phyloP scores from a whole-genome alignment of 2,329 filamentous ascomycete species.

The Penicillium corylophilum region DNA sequence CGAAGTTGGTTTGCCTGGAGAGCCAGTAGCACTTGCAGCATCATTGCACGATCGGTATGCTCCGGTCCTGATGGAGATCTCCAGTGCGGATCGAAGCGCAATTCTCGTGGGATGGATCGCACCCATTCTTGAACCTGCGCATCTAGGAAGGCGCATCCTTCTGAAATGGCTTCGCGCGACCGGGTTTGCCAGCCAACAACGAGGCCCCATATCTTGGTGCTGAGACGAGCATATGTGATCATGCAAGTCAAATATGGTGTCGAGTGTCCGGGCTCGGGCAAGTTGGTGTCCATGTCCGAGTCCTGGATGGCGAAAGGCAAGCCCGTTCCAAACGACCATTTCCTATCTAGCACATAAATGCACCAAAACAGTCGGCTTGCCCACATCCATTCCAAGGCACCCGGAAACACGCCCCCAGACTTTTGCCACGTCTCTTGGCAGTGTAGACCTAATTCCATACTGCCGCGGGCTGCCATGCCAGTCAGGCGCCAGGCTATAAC shows the following conservation, averaged over 20 bases:
- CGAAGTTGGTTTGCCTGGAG: constrained; percentile 49
- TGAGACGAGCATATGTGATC: constrained; percentile 50
- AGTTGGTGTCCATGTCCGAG: constrained; percentile 50
- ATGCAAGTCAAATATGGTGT: constrained; percentile 49
- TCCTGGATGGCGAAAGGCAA: constrained; percentile 52
- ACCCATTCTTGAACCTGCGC: constrained; percentile 48
- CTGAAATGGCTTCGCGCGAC: constrained; percentile 34
- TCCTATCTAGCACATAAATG: constrained; percentile 53
- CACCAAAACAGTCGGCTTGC: constrained; percentile 50
- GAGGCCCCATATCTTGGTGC: constrained; percentile 50
- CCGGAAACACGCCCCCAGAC: constrained; percentile 37
- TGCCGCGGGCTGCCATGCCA: constrained; percentile 48
- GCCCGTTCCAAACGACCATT: constrained; percentile 55
- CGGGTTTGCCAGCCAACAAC: constrained; percentile 40
- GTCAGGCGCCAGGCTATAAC: constrained; percentile 52
- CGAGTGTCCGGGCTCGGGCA: constrained; percentile 45
- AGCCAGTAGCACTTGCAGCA: constrained; percentile 45
- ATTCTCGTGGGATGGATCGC: constrained; percentile 45
- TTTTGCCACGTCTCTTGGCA: constrained; percentile 43
- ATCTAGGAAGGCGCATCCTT: constrained; percentile 44
- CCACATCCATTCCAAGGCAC: constrained; percentile 37
- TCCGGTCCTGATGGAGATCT: constrained; percentile 12
- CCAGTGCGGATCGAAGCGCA: constrained; percentile 39
- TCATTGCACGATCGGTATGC: constrained; percentile 38
- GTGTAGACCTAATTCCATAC: constrained; percentile 52